Evolutionary conservation across 2,329 filamentous ascomycete species (phyloP), one percentile per base, ranked within the genome.

Genomic region (Clonostachys byssicola): DNA sequence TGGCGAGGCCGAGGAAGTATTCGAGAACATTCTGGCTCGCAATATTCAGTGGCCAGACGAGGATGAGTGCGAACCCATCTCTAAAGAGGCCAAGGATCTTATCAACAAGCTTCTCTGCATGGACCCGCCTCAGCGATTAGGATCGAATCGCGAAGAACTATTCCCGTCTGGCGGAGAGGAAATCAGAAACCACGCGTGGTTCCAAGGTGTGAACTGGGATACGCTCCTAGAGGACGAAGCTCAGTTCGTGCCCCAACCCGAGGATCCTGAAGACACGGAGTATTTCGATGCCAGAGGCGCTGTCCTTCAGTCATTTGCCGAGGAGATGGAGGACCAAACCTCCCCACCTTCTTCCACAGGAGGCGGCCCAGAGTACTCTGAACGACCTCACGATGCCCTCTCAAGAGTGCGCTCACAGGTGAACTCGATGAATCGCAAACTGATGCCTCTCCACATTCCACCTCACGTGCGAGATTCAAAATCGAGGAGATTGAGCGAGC

Each of bases 231-330:
- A 97, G 60, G 92, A 97, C 53, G 92, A 96, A 60, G 91, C 95
- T 5, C 90, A 96, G 49, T 99, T 99, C 62, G 87, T 99, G 12
- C 94, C 94, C 0, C 88, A 89, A 39, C 86, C 88, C 2, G 90
- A 96, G 60, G 92, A 99, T 56, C 92, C 90, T 0, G 94, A 99
- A 64, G 92, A 99, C 60, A 99, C 94, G 0, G 95, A 99, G 61
- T 99, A 99, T 61, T 99, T 99, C 57, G 94, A 99, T 68, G 71
- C 89, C 18, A 82, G 94, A 54, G 94, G 94, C 30, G 94, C 94
- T 14, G 95, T 91, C 2, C 77, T 97, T 54, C 89, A 96, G 59
- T 88, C 89, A 4, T 99, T 99, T 64, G 85, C 88, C 1, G 91
- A 96, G 52, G 94, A 99, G 63, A 86, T 96, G 59, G 92, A 97